Base-by-base conservation (phyloP, 2,329 filamentous ascomycete species). In the Phyllosticta citriasiana region DNA sequence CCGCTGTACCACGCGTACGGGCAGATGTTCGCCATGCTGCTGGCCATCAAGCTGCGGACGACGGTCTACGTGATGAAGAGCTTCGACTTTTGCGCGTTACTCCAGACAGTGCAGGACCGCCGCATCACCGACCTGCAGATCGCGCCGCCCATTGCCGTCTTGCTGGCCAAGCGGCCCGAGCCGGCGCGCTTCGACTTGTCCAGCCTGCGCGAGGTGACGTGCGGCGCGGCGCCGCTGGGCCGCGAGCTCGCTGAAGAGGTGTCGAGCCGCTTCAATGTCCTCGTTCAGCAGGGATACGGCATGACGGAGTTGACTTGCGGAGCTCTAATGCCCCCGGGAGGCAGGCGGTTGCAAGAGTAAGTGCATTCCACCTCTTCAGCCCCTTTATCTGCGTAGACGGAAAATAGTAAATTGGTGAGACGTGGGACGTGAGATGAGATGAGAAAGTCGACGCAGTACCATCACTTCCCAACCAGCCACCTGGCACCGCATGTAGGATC, bases 51-150 rank as follows among this genome's bases (percentile, higher is more conserved):
- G 55, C 72, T 81, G 50, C 76, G 79, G 14, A 75, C 85, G 1
- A 86, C 87, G 1, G 82, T 89, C 12, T 95, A 93, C 72, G 79
- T 94, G 63, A 92, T 95, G 88, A 77, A 82, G 3, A 81, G 83
- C 60, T 95, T 92, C 72, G 86, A 92, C 69, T 90, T 94, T 63
- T 68, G 84, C 61, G 80, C 85, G 69, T 84, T 92, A 79, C 79
- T 95, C 47, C 78, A 83, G 62, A 79, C 86, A 67, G 80, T 91
- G 22, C 78, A 89, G 70, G 81, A 78, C 57, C 89, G 83, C 73
- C 81, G 81, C 47, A 86, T 96, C 67, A 89, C 87, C 5, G 77
- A 79, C 62, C 74, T 92, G 51, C 76, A 79, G 12, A 77, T 87
- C 7, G 90, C 92, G 3, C 91, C 91, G 4, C 89, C 91, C 0